Conservation (phyloP, 768 basidiomycete genomes). For the Naganishia friedmannii region DNA sequence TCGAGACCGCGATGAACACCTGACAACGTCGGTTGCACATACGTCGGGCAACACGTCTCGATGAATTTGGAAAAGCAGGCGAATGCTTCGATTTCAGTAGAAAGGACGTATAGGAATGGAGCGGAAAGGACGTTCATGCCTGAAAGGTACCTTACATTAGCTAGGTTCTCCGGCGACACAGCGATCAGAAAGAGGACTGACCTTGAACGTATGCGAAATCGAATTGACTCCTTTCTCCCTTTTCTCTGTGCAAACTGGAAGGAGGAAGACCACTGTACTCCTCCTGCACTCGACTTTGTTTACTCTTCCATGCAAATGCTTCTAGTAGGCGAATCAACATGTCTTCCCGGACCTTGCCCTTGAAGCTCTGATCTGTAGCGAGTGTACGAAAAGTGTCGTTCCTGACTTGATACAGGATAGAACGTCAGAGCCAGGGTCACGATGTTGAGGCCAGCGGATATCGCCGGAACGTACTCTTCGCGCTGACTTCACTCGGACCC, state of each 20-base stretch:
- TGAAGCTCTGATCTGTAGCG: constrained; percentile 96
- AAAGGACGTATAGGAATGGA: constrained; percentile 95
- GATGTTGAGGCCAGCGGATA: background rate
- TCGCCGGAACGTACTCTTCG: constrained; percentile 48
- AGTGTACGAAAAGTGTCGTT: constrained; percentile 96
- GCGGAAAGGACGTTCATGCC: constrained; percentile 98
- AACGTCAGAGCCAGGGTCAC: constrained; percentile 46
- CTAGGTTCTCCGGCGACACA: background rate
- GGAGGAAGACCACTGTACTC: background rate
- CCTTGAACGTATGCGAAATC: constrained; percentile 95
- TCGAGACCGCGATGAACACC: constrained; percentile 93
- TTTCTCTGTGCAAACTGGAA: constrained; percentile 31
- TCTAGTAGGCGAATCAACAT: constrained; percentile 95
- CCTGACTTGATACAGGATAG: constrained; percentile 62
- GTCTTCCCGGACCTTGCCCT: constrained; percentile 91
- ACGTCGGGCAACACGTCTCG: constrained; percentile 89
- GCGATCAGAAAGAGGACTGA: constrained; percentile 6
- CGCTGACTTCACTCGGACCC: constrained; percentile 48
- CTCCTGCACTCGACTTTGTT: background rate
- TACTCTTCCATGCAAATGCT: constrained; percentile 92
- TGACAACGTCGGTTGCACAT: constrained; percentile 91
- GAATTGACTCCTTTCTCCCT: constrained; percentile 34
- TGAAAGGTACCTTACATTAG: constrained; percentile 7
- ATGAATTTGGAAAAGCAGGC: constrained; percentile 95
- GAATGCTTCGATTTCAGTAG: constrained; percentile 96